Evolutionary conservation across 164 flowering plant genomes (phyloP).

Genomic region (Magnolia changhungtana): DNA sequence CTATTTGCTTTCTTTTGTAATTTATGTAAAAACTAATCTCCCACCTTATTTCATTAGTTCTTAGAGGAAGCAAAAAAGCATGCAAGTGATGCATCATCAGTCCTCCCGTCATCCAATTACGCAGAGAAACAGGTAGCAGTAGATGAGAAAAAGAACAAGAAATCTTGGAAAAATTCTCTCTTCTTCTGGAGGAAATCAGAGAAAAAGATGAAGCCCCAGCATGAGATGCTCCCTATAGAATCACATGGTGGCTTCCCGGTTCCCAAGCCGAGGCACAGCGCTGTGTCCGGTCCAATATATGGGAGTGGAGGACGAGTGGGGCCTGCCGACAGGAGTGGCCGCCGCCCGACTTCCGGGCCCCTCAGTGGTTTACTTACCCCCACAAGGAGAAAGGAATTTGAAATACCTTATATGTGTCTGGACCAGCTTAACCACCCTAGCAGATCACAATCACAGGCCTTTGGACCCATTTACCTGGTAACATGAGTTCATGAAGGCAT

Average conservation of each 20-base stretch:
- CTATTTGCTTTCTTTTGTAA: too few relatives aligned
- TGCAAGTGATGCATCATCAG: background rate
- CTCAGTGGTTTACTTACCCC: constrained; percentile 1
- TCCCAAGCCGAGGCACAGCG: background rate
- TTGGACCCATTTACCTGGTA: constrained; percentile 16
- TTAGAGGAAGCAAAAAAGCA: constrained; percentile 10
- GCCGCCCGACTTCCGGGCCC: constrained; percentile 2
- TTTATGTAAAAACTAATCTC: background rate
- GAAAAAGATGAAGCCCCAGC: constrained; percentile 6
- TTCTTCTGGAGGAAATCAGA: constrained; percentile 15
- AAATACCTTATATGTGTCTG: constrained; percentile 6
- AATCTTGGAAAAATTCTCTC: constrained; percentile 6
- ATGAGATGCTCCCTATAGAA: background rate
- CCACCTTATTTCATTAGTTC: background rate
- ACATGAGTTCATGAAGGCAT: background rate
- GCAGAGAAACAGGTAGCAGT: background rate
- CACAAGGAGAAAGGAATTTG: constrained; percentile 3
- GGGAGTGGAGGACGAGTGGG: constrained; percentile 8
- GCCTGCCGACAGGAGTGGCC: background rate
- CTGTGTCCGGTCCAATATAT: constrained; percentile 20
- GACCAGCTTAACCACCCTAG: constrained; percentile 2
- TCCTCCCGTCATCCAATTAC: background rate
- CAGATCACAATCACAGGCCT: background rate
- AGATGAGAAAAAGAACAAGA: background rate
- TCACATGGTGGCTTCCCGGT: background rate